A percentile compares a stretch with the other conserved stretches of the same genome.
Conservation (phyloP, 176 grass and related monocot genomes). For the Juncus effusus region DNA sequence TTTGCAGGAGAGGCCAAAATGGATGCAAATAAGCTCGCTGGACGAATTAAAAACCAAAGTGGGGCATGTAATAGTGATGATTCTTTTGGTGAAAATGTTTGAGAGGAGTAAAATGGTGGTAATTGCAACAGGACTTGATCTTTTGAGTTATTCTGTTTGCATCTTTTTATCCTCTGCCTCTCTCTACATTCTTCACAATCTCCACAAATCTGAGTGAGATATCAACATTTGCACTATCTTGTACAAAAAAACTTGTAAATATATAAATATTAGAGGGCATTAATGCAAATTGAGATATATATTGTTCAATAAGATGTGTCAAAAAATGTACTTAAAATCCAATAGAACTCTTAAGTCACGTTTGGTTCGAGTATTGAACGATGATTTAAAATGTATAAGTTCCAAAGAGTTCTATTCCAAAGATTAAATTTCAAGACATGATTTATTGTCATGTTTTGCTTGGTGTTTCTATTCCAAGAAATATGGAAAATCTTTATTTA, state of each 20-base stretch:
- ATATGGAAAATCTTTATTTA: no score
- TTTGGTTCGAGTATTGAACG: no score
- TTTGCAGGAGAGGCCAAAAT: slow-evolving; percentile 79
- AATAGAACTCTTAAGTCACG: no score
- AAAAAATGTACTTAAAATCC: no score
- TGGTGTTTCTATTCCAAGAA: no score
- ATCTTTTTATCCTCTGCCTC: slow-evolving; percentile 97
- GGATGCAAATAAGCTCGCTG: slow-evolving; percentile 93
- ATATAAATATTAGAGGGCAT: neutral
- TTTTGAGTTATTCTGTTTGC: slow-evolving; percentile 83
- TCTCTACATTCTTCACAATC: slow-evolving; percentile 86
- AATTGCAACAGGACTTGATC: slow-evolving; percentile 78
- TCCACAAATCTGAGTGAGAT: slow-evolving; percentile 57
- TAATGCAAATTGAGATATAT: no score
- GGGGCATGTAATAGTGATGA: slow-evolving; percentile 98
- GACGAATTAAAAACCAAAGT: slow-evolving; percentile 97
- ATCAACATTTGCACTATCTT: neutral
- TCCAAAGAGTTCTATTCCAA: no score
- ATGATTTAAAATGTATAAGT: no score
- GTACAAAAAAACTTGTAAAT: neutral
- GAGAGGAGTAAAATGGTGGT: slow-evolving; percentile 98
- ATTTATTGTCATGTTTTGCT: no score
- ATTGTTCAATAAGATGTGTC: no score
- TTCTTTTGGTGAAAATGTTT: slow-evolving; percentile 97
- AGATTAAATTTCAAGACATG: no score